phyloP scores from a whole-genome alignment of 306 rosid species.

The Benincasa hispida region DNA sequence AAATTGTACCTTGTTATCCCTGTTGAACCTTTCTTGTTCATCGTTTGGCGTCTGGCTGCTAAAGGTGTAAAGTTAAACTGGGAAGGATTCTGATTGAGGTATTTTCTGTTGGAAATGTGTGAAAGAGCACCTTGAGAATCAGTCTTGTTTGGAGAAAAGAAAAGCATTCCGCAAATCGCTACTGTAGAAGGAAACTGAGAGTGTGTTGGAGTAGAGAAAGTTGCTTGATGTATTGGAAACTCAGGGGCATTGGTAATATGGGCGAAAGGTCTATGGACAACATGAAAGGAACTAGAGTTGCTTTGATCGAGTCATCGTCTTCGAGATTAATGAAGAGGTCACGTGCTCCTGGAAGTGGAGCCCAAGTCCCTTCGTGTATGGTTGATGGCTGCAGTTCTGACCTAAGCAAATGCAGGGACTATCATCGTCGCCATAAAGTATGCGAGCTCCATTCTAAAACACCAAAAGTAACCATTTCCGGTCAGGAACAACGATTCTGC shows the following conservation, averaged over 20 bases:
- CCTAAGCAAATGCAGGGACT: constrained; percentile 75
- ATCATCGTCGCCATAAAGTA: constrained; percentile 70
- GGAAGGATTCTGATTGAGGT: background rate
- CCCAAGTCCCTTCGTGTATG: constrained; percentile 39
- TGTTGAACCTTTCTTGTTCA: background rate
- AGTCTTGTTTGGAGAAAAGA: background rate
- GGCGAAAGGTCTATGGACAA: constrained; percentile 6
- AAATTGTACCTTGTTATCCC: background rate
- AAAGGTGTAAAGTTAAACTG: background rate
- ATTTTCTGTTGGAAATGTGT: background rate
- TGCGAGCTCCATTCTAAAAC: constrained; percentile 80
- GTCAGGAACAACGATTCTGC: constrained; percentile 73
- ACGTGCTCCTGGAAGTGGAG: constrained; percentile 27
- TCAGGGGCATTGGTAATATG: constrained; percentile 6
- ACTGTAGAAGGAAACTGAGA: constrained; percentile 1
- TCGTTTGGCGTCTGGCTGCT: background rate
- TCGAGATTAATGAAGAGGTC: constrained; percentile 39
- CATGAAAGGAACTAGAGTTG: constrained; percentile 7
- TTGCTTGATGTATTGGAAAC: background rate
- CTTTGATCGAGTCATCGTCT: constrained; percentile 17
- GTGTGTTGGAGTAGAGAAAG: background rate
- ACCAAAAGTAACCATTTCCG: constrained; percentile 51
- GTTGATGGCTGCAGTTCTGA: constrained; percentile 75
- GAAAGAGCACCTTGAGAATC: background rate
- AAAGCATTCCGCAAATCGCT: background rate